Evolutionary conservation across 2,329 filamentous ascomycete genomes (phyloP), one percentile per base, ranked within the genome.

Genomic region (Monosporascus sp.): DNA sequence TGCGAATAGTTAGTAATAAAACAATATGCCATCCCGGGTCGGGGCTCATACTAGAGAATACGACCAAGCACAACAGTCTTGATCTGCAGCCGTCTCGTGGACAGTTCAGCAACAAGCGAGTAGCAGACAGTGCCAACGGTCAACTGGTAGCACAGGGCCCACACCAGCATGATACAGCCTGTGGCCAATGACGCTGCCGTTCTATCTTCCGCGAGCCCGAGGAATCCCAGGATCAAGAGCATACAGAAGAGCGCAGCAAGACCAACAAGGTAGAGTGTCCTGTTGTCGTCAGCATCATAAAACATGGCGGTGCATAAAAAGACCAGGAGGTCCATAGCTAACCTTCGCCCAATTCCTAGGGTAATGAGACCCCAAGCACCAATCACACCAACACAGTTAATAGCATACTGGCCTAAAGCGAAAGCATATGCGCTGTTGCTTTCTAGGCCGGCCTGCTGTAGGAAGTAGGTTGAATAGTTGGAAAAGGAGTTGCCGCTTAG

Each of bases 51-150:
- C 78, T 88, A 89, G 46, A 90, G 74, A 61, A 90, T 89, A 52
- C 91, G 87, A 1, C 88, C 90, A 2, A 96, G 80, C 1, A 94
- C 91, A 22, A 96, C 88, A 0, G 92, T 96, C 76, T 96, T 96
- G 75, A 95, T 92, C 66, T 92, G 88, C 36, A 97, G 78, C 2
- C 91, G 82, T 15, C 89, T 83, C 0, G 90, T 90, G 0, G 90
- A 91, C 22, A 96, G 72, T 69, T 96, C 91, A 1, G 88, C 83
- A 5, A 96, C 91, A 11, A 96, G 81, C 0, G 90, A 94, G 73
- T 95, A 96, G 70, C 88, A 90, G 7, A 96, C 90, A 0, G 91
- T 94, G 39, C 91, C 91, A 48, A 96, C 90, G 0, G 89, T 89
- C 48, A 93, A 77, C 68, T 96, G 90, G 72, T 96, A 96, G 63